Conservation (phyloP, 768 basidiomycete genomes). For the Boletus coccyginus region DNA sequence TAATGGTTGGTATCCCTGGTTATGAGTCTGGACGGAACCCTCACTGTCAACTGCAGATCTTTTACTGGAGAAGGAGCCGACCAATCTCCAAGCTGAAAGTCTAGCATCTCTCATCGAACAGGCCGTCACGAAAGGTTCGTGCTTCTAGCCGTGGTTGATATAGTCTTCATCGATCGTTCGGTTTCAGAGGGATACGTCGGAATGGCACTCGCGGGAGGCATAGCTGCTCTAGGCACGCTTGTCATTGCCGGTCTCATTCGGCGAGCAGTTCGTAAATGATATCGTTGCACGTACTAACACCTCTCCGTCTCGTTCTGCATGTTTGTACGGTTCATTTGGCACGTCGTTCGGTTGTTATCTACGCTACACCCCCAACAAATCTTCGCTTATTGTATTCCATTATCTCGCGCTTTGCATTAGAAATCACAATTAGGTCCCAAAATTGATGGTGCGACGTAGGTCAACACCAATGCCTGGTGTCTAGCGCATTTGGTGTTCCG, state of each 20-base stretch:
- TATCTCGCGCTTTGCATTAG: constrained; percentile 5
- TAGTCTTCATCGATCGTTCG: neutral
- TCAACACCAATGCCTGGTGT: neutral
- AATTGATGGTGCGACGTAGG: neutral
- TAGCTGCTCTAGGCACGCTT: constrained; percentile 79
- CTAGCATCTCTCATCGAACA: constrained; percentile 82
- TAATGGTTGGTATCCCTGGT: constrained; percentile 63
- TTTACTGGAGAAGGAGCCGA: constrained; percentile 87
- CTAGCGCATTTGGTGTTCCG: neutral
- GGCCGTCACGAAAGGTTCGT: constrained; percentile 75
- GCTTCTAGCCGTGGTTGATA: neutral
- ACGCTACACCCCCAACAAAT: constrained; percentile 9
- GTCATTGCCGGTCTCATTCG: constrained; percentile 76
- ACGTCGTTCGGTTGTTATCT: constrained; percentile 9
- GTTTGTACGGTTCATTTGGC: constrained; percentile 15
- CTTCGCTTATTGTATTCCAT: constrained; percentile 28
- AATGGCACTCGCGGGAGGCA: constrained; percentile 92
- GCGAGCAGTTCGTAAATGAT: constrained; percentile 62
- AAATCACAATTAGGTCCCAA: constrained; percentile 13
- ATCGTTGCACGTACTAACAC: constrained; percentile 13
- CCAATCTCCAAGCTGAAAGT: constrained; percentile 90
- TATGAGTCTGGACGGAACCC: neutral
- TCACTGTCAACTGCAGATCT: constrained; percentile 49
- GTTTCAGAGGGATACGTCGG: constrained; percentile 93
- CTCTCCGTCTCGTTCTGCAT: constrained; percentile 4